phyloP scores from a whole-genome alignment of 2,329 filamentous ascomycete genomes.

The Cladophialophora carrionii region DNA sequence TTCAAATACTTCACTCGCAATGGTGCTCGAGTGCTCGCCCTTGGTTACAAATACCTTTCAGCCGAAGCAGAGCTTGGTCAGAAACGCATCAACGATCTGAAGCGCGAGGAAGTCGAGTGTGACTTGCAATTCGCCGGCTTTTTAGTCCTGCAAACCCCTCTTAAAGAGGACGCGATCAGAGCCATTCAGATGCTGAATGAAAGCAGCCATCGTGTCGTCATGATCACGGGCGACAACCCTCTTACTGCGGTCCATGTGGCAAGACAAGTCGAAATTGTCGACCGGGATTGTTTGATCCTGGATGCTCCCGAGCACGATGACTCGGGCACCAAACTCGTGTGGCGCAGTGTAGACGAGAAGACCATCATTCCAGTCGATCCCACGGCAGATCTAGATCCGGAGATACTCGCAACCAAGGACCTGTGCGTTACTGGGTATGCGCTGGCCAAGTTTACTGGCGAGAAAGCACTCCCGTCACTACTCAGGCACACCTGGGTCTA shows the following conservation, averaged over 20 bases:
- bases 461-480: slow-evolving; percentile 74
- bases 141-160: slow-evolving; percentile 88
- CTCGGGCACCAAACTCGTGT: slow-evolving; percentile 79
- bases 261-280: slow-evolving; percentile 93
- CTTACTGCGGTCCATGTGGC: slow-evolving; percentile 95
- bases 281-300: slow-evolving; percentile 90
- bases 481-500: slow-evolving; percentile 96
- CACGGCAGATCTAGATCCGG: slow-evolving; percentile 73
- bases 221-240: slow-evolving; percentile 99
- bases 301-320: slow-evolving; percentile 91
- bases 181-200: slow-evolving; percentile 97
- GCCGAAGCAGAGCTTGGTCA: slow-evolving; percentile 79
- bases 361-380: slow-evolving; percentile 83
- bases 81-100: slow-evolving; percentile 86
- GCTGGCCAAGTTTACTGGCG: slow-evolving; percentile 81
- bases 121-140: slow-evolving; percentile 90
- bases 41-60: slow-evolving; percentile 91
- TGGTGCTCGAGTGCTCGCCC: slow-evolving; percentile 87
- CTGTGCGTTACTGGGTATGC: slow-evolving; percentile 96
- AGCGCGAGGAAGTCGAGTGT: slow-evolving; percentile 87
- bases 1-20: slow-evolving; percentile 98
- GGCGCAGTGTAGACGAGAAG: slow-evolving; percentile 93
- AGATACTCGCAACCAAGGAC: slow-evolving; percentile 83
- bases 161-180: slow-evolving; percentile 95
- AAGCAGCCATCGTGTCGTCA: slow-evolving; percentile 96